Conservation (phyloP, 1,284 basidiomycete genomes). For the Ganoderma sp. region DNA sequence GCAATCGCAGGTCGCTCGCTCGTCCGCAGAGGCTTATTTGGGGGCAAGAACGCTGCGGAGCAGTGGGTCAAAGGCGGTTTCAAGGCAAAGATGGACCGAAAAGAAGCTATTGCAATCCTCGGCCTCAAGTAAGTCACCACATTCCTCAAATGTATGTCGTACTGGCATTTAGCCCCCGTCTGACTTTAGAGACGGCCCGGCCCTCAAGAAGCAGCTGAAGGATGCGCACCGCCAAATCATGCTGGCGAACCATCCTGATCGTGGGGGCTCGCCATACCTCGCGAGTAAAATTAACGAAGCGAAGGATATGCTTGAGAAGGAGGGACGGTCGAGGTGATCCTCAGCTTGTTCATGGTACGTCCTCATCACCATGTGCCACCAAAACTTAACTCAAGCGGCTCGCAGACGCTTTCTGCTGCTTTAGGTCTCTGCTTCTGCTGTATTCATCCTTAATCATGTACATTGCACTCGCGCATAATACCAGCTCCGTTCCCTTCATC, state of each 20-base stretch:
- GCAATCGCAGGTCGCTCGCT: conserved; percentile 79
- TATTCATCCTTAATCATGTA: conserved; percentile 34
- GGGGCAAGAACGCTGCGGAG: conserved; percentile 69
- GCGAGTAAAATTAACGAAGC: conserved; percentile 99
- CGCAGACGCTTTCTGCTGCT: conserved; percentile 10
- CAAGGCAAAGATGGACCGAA: conserved; percentile 94
- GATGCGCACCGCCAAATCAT: conserved; percentile 93
- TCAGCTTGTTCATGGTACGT: conserved; percentile 22
- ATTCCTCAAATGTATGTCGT: conserved; percentile 10
- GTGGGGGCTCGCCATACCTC: conserved; percentile 94
- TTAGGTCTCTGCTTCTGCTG: conserved; percentile 29
- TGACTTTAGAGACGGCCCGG: conserved; percentile 70
- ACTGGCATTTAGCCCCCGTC: neutral
- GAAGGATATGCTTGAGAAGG: conserved; percentile 82
- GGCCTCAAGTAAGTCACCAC: conserved; percentile 81
- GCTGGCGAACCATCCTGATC: conserved; percentile 96
- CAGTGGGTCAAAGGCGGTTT: conserved; percentile 96
- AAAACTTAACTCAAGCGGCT: conserved; percentile 10
- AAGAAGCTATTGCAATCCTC: conserved; percentile 90
- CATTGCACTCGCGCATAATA: conserved; percentile 31
- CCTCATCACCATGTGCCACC: neutral
- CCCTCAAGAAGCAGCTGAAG: conserved; percentile 76
- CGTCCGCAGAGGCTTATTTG: conserved; percentile 60
- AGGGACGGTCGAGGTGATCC: conserved; percentile 51
- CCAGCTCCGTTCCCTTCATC: conserved; percentile 26